Conservation (phyloP, 2,329 filamentous ascomycete species). For the Daldinia eschscholtzii region DNA sequence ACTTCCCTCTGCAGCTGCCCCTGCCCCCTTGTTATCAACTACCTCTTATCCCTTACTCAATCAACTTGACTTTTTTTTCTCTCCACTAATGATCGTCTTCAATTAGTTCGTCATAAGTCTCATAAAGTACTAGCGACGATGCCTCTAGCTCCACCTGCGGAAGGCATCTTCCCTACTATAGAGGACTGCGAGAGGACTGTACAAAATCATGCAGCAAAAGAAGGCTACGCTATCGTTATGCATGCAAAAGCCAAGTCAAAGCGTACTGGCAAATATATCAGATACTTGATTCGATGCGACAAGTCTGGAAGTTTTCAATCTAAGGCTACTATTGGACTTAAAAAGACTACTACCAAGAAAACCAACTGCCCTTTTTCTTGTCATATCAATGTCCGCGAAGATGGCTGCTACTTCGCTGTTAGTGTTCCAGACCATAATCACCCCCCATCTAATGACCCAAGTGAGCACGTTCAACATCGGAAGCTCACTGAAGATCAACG, state of each 20-base stretch:
- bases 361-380: slow-evolving; percentile 49
- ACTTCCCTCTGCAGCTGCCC: slow-evolving; percentile 34
- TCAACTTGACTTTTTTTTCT: neutral
- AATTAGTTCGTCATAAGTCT: slow-evolving; percentile 12
- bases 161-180: slow-evolving; percentile 45
- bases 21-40: slow-evolving; percentile 4
- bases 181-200: slow-evolving; percentile 45
- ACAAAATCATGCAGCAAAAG: slow-evolving; percentile 45
- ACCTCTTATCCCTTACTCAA: no score
- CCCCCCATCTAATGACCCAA: slow-evolving; percentile 43
- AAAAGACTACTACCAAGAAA: slow-evolving; percentile 47
- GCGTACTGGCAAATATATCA: slow-evolving; percentile 46
- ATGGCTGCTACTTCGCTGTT: slow-evolving; percentile 48
- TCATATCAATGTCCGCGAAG: slow-evolving; percentile 44
- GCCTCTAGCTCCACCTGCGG: slow-evolving; percentile 47
- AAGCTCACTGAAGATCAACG: slow-evolving; percentile 48
- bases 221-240: slow-evolving; percentile 48
- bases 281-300: slow-evolving; percentile 48
- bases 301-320: slow-evolving; percentile 48
- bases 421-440: slow-evolving; percentile 47
- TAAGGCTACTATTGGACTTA: slow-evolving; percentile 43
- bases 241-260: slow-evolving; percentile 47
- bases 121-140: slow-evolving; percentile 32
- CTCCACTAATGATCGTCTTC: neutral
- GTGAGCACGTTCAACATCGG: slow-evolving; percentile 47